Evolutionary conservation across 306 rosid genomes (phyloP).

Genomic region (Quillaja saponaria): DNA sequence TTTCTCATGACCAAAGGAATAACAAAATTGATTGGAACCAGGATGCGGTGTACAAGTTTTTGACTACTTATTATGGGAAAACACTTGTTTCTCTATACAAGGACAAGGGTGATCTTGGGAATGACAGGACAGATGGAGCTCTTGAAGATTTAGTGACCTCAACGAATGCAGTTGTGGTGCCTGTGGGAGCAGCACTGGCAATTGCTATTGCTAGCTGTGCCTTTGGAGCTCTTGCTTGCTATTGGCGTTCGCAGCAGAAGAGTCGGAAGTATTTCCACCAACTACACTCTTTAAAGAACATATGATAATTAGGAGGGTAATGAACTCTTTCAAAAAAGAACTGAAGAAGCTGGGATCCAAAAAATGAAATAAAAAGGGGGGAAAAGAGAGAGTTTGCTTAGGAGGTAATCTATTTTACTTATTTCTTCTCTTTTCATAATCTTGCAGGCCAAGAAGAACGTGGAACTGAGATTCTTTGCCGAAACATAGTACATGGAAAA

Average conservation of each 20-base stretch:
- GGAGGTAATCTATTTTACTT: slow-evolving; percentile 28
- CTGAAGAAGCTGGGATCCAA: slow-evolving; percentile 26
- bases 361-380: slow-evolving; percentile 18
- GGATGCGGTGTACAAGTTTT: slow-evolving; percentile 63
- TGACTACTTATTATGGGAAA: slow-evolving; percentile 62
- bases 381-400: slow-evolving; percentile 19
- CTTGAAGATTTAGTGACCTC: slow-evolving; percentile 61
- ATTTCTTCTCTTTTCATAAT: slow-evolving; percentile 35
- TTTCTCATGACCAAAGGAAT: slow-evolving; percentile 40
- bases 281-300: slow-evolving; percentile 90
- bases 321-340: slow-evolving; percentile 59
- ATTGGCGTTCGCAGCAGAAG: slow-evolving; percentile 99
- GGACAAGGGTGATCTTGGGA: slow-evolving; percentile 43
- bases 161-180: slow-evolving; percentile 76
- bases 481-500: slow-evolving; percentile 31
- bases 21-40: slow-evolving; percentile 61
- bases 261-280: slow-evolving; percentile 98
- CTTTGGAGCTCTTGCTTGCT: slow-evolving; percentile 96
- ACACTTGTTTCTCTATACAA: slow-evolving; percentile 61
- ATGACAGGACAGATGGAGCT: slow-evolving; percentile 27
- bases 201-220: slow-evolving; percentile 97
- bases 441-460: slow-evolving; percentile 92
- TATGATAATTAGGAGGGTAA: slow-evolving; percentile 93
- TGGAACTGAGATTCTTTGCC: slow-evolving; percentile 57
- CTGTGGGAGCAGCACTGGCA: slow-evolving; percentile 94